Conservation (phyloP, 2,329 filamentous ascomycete species). For the Fusarium ramigenum region DNA sequence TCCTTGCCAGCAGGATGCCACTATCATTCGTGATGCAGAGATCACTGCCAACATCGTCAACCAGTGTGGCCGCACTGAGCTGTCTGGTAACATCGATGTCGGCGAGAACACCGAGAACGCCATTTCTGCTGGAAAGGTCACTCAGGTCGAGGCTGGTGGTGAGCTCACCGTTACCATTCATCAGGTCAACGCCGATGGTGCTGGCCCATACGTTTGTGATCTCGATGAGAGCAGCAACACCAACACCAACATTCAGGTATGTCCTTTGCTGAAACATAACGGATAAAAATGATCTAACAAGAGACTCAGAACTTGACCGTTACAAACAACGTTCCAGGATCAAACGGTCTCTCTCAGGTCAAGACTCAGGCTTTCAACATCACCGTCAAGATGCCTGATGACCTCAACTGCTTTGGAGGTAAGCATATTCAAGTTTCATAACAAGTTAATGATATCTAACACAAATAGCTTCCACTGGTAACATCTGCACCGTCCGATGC, state of each 20-base stretch:
- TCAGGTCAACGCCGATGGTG: slow-evolving; percentile 74
- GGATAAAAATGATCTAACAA: background rate
- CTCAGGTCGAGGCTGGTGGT: slow-evolving; percentile 58
- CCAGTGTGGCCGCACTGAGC: slow-evolving; percentile 70
- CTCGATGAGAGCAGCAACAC: slow-evolving; percentile 59
- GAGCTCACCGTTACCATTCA: slow-evolving; percentile 68
- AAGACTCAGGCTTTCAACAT: slow-evolving; percentile 67
- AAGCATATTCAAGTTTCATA: slow-evolving; percentile 14
- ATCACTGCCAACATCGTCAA: slow-evolving; percentile 63
- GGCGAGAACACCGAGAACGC: slow-evolving; percentile 64
- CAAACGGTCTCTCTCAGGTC: slow-evolving; percentile 65
- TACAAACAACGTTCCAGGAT: slow-evolving; percentile 67
- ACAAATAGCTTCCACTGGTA: slow-evolving; percentile 60
- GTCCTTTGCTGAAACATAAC: accelerated
- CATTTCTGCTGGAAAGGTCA: slow-evolving; percentile 56
- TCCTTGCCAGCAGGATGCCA: slow-evolving; percentile 73
- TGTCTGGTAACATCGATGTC: slow-evolving; percentile 69
- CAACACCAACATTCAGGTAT: slow-evolving; percentile 33
- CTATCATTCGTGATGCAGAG: slow-evolving; percentile 68
- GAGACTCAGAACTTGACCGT: slow-evolving; percentile 54
- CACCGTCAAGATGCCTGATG: slow-evolving; percentile 61
- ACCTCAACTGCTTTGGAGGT: slow-evolving; percentile 62
- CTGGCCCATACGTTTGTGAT: slow-evolving; percentile 66
- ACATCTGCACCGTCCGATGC: slow-evolving; percentile 68
- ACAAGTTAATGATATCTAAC: background rate